These are phyloP conservation scores for Aureobasidium leucospermi DNA, from an alignment of 2,329 filamentous ascomycete genomes.

Conservation along the genomic window DNA sequence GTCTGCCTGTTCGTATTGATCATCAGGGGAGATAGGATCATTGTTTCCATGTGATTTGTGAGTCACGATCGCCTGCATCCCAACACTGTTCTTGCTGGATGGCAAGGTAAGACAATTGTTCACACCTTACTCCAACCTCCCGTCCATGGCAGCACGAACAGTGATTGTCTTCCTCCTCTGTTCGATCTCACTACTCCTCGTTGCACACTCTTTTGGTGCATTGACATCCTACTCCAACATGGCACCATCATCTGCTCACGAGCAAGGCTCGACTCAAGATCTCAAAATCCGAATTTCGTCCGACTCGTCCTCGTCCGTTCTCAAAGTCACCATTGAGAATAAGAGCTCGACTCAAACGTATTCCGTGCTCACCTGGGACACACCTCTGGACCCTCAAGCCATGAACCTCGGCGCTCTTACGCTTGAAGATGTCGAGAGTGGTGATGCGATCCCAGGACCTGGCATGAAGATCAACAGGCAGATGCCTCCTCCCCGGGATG, in stretches of 20 bases:
- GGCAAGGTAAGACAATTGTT: background rate
- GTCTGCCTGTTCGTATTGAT: background rate
- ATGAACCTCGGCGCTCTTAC: slow-evolving; percentile 33
- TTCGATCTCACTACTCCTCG: background rate
- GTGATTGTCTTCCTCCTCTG: background rate
- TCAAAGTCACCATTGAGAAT: slow-evolving; percentile 31
- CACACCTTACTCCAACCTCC: background rate
- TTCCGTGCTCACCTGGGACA: slow-evolving; percentile 34
- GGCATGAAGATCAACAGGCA: slow-evolving; percentile 30
- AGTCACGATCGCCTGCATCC: background rate
- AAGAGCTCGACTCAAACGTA: slow-evolving; percentile 26
- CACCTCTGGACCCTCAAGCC: slow-evolving; percentile 33
- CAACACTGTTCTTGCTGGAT: background rate
- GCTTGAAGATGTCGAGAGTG: slow-evolving; percentile 24
- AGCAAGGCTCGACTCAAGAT: background rate
- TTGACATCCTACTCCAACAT: background rate
- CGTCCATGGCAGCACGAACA: background rate
- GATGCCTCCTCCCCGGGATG: slow-evolving; percentile 30
- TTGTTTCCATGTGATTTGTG: background rate
- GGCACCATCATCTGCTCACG: background rate
- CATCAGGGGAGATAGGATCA: background rate
- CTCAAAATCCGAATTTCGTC: slow-evolving; percentile 5
- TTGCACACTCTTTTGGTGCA: background rate
- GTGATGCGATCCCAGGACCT: slow-evolving; percentile 24
- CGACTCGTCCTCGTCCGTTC: slow-evolving; percentile 19